Conservation (phyloP, 2,329 filamentous ascomycete species). For the Thyridium curvatum region DNA sequence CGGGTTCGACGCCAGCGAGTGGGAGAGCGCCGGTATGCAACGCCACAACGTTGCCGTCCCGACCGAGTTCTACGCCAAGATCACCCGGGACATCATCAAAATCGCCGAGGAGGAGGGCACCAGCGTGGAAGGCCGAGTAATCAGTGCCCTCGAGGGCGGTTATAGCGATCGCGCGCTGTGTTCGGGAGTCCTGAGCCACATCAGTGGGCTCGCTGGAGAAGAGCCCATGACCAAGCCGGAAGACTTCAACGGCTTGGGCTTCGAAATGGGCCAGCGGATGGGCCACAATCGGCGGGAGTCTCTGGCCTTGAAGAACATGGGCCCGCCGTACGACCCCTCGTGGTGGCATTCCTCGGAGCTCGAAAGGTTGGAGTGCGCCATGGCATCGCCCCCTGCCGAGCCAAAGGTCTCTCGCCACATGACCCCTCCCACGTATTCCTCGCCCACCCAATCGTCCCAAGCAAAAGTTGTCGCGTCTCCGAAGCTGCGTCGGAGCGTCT, state of each 20-base stretch:
- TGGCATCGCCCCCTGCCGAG: slow-evolving; percentile 39
- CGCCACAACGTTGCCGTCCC: slow-evolving; percentile 93
- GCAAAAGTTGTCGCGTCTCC: slow-evolving; percentile 69
- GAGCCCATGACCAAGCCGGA: slow-evolving; percentile 34
- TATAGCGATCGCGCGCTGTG: slow-evolving; percentile 89
- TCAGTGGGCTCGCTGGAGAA: slow-evolving; percentile 70
- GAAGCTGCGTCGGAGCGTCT: slow-evolving; percentile 58
- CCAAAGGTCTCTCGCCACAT: slow-evolving; percentile 48
- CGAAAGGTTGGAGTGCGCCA: slow-evolving; percentile 60
- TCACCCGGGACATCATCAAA: slow-evolving; percentile 78
- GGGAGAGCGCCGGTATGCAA: slow-evolving; percentile 90
- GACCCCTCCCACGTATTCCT: slow-evolving; percentile 68
- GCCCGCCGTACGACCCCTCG: slow-evolving; percentile 52
- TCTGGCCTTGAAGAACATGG: slow-evolving; percentile 20
- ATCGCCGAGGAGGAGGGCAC: slow-evolving; percentile 75
- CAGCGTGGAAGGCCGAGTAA: slow-evolving; percentile 73
- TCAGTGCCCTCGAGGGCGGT: slow-evolving; percentile 92
- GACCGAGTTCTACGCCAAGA: slow-evolving; percentile 89
- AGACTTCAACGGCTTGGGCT: slow-evolving; percentile 38
- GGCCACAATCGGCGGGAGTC: slow-evolving; percentile 25
- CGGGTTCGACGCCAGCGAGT: slow-evolving; percentile 95
- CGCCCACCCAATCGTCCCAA: slow-evolving; percentile 80
- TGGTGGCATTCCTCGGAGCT: slow-evolving; percentile 68
- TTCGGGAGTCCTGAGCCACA: slow-evolving; percentile 83
- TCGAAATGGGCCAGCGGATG: slow-evolving; percentile 51